These are phyloP conservation scores for Alternaria sp. DNA, from an alignment of 2,329 filamentous ascomycete species.

Conservation along the genomic window DNA sequence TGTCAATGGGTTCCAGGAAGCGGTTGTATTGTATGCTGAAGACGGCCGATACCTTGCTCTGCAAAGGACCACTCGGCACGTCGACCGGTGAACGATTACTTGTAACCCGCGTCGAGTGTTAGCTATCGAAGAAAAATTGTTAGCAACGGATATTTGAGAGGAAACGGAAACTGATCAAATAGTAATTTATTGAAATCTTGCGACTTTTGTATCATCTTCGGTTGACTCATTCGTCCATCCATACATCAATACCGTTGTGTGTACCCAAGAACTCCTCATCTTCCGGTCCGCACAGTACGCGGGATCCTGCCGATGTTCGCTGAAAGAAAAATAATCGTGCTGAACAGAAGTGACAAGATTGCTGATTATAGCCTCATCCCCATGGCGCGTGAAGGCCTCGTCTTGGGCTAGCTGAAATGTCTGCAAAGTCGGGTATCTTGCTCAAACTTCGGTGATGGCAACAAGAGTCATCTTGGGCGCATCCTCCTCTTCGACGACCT, in stretches of 20 bases:
- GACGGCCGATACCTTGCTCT: no score
- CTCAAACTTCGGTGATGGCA: slow-evolving; percentile 50
- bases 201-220: background rate
- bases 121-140: no score
- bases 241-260: slow-evolving; percentile 1
- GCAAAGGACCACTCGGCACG: no score
- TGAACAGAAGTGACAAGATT: background rate
- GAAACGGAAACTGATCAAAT: slow-evolving; percentile 2
- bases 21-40: no score
- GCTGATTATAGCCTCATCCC: background rate
- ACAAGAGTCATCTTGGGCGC: slow-evolving; percentile 52
- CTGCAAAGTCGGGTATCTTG: slow-evolving; percentile 6
- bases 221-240: background rate
- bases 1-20: background rate
- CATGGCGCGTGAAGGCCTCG: background rate
- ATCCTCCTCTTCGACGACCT: slow-evolving; percentile 42
- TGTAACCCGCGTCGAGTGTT: no score
- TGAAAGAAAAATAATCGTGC: slow-evolving; percentile 8
- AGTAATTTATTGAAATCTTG: slow-evolving; percentile 12
- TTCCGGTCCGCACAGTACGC: slow-evolving; percentile 14
- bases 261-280: slow-evolving; percentile 12
- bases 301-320: slow-evolving; percentile 17
- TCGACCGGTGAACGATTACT: no score
- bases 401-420: background rate
- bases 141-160: no score